A percentile compares a stretch with the other conserved stretches of the same genome.
These are phyloP conservation scores for Arthrobotrys iridis DNA, from an alignment of 2,329 filamentous ascomycete species.

Conservation along the genomic window DNA sequence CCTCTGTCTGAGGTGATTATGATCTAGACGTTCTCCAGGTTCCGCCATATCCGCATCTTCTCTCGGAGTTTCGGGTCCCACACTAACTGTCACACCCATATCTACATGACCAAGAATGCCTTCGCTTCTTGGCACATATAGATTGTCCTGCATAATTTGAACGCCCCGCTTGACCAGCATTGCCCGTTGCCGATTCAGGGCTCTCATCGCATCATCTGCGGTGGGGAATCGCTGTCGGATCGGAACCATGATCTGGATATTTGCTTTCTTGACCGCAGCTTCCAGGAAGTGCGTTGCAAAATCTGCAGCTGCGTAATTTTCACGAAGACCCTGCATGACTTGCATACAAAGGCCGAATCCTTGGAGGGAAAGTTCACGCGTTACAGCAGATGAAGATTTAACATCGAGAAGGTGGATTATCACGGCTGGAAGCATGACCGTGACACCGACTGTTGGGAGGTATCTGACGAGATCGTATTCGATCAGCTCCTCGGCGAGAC, in stretches of 20 bases:
- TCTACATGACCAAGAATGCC: constrained; percentile 49
- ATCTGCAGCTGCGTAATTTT: constrained; percentile 93
- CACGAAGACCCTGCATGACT: constrained; percentile 84
- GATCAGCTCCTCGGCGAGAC: constrained; percentile 81
- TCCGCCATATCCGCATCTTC: constrained; percentile 42
- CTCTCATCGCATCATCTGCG: constrained; percentile 52
- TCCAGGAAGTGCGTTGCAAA: constrained; percentile 96
- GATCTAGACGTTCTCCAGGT: constrained; percentile 11
- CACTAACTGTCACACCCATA: constrained; percentile 48
- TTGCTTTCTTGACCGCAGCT: constrained; percentile 85
- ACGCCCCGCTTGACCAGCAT: constrained; percentile 46
- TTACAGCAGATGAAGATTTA: constrained; percentile 79
- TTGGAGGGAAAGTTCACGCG: constrained; percentile 76
- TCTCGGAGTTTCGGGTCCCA: constrained; percentile 46
- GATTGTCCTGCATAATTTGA: constrained; percentile 53
- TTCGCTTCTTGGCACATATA: constrained; percentile 48
- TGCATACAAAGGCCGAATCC: constrained; percentile 93
- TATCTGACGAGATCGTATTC: constrained; percentile 77
- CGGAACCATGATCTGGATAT: constrained; percentile 73
- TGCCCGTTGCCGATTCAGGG: constrained; percentile 36
- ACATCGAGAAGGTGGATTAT: constrained; percentile 94
- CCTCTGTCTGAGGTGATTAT: constrained; percentile 39
- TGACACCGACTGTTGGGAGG: constrained; percentile 88
- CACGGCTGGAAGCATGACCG: constrained; percentile 88
- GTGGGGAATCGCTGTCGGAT: constrained; percentile 54